Base-by-base conservation (phyloP, 352 stramenopile species). In the Phytophthora fragariae region DNA sequence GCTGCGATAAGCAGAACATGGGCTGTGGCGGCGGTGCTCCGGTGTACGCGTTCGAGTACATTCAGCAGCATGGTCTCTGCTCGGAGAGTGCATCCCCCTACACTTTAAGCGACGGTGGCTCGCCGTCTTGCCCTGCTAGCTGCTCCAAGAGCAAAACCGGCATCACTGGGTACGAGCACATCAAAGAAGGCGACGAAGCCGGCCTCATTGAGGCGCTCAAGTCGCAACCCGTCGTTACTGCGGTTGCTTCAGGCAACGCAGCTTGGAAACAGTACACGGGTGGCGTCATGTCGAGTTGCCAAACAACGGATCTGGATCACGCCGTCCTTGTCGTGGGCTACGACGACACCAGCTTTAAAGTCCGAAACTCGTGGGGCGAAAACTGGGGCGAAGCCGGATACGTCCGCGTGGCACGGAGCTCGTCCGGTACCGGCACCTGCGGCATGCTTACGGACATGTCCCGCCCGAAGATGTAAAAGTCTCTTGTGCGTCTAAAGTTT, bases 311-410 rank as follows among this genome's bases (percentile, higher is more conserved):
- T 24, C 87, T 99, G 65, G 97, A 99, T 79, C 98, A 99, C 78
- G 98, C 96, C 21, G 96, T 99, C 15, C 84, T 99, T 41, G 91
- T 94, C 5, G 94, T 99, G 29, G 97, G 97, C 21, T 99, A 99
- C 81, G 90, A 92, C 61, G 79, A 75, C 61, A 75, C 52, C 0
- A 82, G 71, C 33, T 98, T 96, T 81, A 98, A 98, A 68, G 87
- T 99, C 39, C 98, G 97, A 57, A 99, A 99, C 81, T 98, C 97
- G 56, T 99, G 97, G 97, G 97, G 97, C 39, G 68, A 81, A 5
- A 79, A 72, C 21, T 99, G 95, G 95, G 97, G 96, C 63, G 89
- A 97, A 62, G 77, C 86, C 33, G 94, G 95, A 50, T 98, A 97
- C 81, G 91, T 99, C 44, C 84, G 85, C 14, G 83, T 99, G n/a